Evolutionary conservation across 495 filamentous ascomycete species (phyloP).

Genomic region (Thermothielavioides terrestris): DNA sequence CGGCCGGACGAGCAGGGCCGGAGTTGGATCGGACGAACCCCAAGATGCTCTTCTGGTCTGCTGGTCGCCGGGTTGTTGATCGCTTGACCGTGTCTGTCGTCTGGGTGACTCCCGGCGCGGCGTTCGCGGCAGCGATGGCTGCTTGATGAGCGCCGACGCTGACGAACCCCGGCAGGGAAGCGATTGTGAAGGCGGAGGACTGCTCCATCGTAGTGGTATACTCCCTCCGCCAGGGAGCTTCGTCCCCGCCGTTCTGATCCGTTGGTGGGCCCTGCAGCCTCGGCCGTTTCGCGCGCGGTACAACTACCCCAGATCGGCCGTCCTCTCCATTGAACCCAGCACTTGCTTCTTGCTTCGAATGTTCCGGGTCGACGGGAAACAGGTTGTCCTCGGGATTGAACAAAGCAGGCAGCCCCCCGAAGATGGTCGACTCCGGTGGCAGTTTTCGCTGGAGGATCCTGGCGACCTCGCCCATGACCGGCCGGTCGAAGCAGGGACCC

Average conservation of each 20-base stretch:
- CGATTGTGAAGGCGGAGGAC: conserved; percentile 33
- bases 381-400: conserved; percentile 32
- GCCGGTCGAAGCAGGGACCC: conserved; percentile 38
- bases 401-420: conserved; percentile 33
- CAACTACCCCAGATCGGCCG: not conserved
- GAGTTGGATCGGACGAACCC: conserved; percentile 23
- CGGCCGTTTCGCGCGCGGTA: conserved; percentile 19
- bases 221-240: conserved; percentile 21
- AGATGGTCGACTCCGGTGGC: conserved; percentile 33
- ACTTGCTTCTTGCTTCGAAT: conserved; percentile 1
- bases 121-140: conserved; percentile 23
- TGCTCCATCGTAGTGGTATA: conserved; percentile 42
- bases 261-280: conserved; percentile 20
- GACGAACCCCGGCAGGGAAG: conserved; percentile 34
- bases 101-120: conserved; percentile 12
- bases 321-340: not conserved
- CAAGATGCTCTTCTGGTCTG: conserved; percentile 36
- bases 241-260: conserved; percentile 23
- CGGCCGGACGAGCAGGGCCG: not conserved
- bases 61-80: conserved; percentile 25
- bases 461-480: conserved; percentile 31
- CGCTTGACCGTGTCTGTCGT: conserved; percentile 17
- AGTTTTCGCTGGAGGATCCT: conserved; percentile 34
- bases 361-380: conserved; percentile 29
- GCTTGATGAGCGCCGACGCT: conserved; percentile 36